These are phyloP conservation scores for Fusarium poae DNA, from an alignment of 2,329 filamentous ascomycete species.

Conservation along the genomic window DNA sequence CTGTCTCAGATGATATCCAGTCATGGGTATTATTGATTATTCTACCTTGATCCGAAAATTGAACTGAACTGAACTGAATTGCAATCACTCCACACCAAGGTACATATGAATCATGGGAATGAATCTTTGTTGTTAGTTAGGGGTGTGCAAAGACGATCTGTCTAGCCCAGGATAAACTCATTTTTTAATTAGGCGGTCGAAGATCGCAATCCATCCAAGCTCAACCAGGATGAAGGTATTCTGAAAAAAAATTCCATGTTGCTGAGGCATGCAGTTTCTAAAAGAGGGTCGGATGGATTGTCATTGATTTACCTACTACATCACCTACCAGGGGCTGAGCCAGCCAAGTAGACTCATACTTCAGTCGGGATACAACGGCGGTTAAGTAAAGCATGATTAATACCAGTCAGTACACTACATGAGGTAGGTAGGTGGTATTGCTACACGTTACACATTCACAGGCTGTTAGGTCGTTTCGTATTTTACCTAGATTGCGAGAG, in stretches of 20 bases:
- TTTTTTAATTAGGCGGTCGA: constrained; percentile 27
- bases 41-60: background rate
- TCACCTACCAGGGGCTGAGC: background rate
- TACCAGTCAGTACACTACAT: background rate
- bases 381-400: background rate
- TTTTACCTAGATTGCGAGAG: constrained; percentile 1
- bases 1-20: background rate
- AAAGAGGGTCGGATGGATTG: background rate
- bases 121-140: background rate
- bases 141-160: constrained; percentile 3
- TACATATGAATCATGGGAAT: background rate
- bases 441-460: constrained; percentile 1
- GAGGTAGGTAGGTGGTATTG: background rate
- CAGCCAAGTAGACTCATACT: background rate
- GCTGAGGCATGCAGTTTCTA: constrained; percentile 27
- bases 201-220: constrained; percentile 37
- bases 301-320: background rate
- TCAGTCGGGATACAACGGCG: background rate
- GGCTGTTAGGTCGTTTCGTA: constrained; percentile 3
- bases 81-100: background rate
- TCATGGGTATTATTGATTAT: background rate
- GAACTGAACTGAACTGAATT: background rate
- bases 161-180: constrained; percentile 7
- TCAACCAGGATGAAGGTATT: constrained; percentile 21
- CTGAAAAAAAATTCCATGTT: constrained; percentile 23